Conservation (phyloP, 2,329 filamentous ascomycete genomes). For the Scolecobasidium constrictum region DNA sequence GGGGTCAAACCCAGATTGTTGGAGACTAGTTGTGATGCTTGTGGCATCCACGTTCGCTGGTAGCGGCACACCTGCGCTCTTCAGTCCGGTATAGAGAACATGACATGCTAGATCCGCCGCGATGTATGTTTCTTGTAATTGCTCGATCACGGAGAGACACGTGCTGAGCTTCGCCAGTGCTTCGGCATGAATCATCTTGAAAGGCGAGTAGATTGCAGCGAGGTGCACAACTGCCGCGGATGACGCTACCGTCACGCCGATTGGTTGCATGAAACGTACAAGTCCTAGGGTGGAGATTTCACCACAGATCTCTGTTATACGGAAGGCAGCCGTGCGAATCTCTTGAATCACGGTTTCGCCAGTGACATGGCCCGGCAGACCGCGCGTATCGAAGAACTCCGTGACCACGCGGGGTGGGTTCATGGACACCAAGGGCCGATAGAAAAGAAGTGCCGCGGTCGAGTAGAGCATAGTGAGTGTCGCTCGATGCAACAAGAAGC, state of each 20-base stretch:
- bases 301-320: background rate
- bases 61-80: background rate
- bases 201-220: background rate
- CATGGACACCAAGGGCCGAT: background rate
- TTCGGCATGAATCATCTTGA: slow-evolving; percentile 1
- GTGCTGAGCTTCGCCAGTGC: background rate
- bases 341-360: background rate
- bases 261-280: background rate
- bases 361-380: background rate
- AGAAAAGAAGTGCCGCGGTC: background rate
- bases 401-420: background rate
- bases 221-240: background rate
- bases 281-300: background rate
- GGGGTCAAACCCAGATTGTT: background rate
- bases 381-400: background rate
- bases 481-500: background rate
- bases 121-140: background rate
- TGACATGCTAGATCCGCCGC: background rate
- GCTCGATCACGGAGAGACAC: background rate
- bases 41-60: background rate
- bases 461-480: background rate
- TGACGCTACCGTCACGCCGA: background rate
- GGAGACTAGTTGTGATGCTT: background rate
- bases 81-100: background rate
- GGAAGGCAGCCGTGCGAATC: background rate